phyloP scores from a whole-genome alignment of 371 early-diverging fungal species.

The Entomophthora muscae region DNA sequence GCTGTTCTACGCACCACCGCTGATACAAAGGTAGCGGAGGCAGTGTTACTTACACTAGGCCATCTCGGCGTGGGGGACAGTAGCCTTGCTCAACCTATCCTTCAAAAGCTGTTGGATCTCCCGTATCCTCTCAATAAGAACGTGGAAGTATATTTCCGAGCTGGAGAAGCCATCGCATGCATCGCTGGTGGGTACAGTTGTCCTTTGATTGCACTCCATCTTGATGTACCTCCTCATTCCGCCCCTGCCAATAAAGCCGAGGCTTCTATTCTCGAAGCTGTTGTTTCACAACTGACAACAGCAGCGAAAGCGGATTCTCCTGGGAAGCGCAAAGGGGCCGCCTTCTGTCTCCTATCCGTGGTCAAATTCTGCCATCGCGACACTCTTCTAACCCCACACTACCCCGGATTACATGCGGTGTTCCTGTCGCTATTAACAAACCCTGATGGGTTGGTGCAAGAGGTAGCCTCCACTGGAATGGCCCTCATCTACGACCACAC shows the following conservation, averaged over 20 bases:
- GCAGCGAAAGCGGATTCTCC: constrained; percentile 31
- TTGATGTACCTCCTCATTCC: constrained; percentile 12
- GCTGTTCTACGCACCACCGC: constrained; percentile 28
- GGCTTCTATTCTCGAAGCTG: constrained; percentile 24
- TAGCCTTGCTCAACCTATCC: constrained; percentile 15
- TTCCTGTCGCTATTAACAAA: constrained; percentile 62
- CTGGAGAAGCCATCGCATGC: constrained; percentile 61
- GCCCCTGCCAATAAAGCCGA: constrained; percentile 12
- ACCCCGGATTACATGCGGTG: constrained; percentile 37
- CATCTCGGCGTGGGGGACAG: constrained; percentile 43
- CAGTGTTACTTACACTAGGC: constrained; percentile 44
- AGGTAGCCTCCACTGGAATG: constrained; percentile 73
- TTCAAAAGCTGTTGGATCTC: constrained; percentile 36
- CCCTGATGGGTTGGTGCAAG: constrained; percentile 62
- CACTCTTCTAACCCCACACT: constrained; percentile 20
- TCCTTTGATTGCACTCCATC: constrained; percentile 27
- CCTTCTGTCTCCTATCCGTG: constrained; percentile 68
- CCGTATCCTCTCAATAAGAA: constrained; percentile 49
- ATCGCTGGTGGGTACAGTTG: constrained; percentile 54
- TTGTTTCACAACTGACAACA: constrained; percentile 26
- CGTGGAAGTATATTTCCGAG: constrained; percentile 62
- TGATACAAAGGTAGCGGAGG: constrained; percentile 59
- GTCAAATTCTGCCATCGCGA: constrained; percentile 49
- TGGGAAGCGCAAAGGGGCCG: constrained; percentile 42
- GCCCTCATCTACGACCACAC: constrained; percentile 76